Evolutionary conservation across 2,329 filamentous ascomycete genomes (phyloP).

Genomic region (Verticillium tricorpus): DNA sequence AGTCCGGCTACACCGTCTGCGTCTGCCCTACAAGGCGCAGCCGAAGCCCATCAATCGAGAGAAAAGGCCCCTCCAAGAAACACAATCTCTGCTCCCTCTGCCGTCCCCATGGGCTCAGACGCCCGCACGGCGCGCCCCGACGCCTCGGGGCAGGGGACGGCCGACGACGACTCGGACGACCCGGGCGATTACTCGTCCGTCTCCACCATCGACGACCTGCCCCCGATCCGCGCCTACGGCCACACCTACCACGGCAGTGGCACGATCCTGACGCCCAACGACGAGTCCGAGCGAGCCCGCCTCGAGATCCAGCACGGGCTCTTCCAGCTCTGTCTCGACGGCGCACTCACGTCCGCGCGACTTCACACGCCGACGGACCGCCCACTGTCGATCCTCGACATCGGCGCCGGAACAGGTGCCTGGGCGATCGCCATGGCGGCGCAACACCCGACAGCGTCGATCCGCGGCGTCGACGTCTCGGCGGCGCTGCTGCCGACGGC

Average conservation of each 20-base stretch:
- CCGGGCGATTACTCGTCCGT: constrained; percentile 24
- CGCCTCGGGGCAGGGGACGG: constrained; percentile 1
- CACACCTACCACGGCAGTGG: constrained; percentile 32
- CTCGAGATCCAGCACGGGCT: constrained; percentile 27
- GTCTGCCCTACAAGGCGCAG: not conserved
- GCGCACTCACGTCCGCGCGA: constrained; percentile 22
- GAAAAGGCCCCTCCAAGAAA: too few relatives aligned
- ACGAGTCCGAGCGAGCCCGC: constrained; percentile 25
- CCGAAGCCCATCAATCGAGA: not conserved
- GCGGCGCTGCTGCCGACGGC: constrained; percentile 32
- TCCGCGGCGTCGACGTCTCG: constrained; percentile 36
- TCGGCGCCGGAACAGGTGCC: constrained; percentile 36
- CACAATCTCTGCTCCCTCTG: not conserved
- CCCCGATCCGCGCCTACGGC: constrained; percentile 27
- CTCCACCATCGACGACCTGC: constrained; percentile 24
- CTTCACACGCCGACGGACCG: constrained; percentile 15
- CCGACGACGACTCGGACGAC: constrained; percentile 7
- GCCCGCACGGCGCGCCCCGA: constrained; percentile 1
- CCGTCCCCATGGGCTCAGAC: not conserved
- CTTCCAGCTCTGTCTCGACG: constrained; percentile 28
- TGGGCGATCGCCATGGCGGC: constrained; percentile 40
- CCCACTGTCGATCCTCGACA: constrained; percentile 30
- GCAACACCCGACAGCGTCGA: constrained; percentile 30
- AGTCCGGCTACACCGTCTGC: not conserved
- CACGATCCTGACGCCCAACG: constrained; percentile 26